Evolutionary conservation across 2,329 filamentous ascomycete genomes (phyloP).

Genomic region (Sporothrix humicola): DNA sequence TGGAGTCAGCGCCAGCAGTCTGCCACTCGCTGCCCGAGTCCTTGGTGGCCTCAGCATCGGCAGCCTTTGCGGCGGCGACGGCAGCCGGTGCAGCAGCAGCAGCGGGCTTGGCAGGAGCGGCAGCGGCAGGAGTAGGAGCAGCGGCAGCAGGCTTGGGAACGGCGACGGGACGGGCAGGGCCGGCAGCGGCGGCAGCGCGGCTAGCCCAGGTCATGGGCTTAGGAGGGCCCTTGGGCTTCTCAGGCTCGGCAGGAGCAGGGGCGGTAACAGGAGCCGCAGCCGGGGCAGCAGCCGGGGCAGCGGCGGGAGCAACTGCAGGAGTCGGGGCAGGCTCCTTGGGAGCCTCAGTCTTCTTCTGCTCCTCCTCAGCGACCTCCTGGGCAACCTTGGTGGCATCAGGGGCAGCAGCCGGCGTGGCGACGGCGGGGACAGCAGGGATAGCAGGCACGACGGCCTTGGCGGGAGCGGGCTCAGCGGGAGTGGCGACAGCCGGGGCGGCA

Average conservation of each 20-base stretch:
- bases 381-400: slow-evolving; percentile 58
- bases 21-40: slow-evolving; percentile 79
- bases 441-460: slow-evolving; percentile 47
- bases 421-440: slow-evolving; percentile 42
- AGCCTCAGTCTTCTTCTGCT: slow-evolving; percentile 64
- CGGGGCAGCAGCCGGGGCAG: slow-evolving; percentile 59
- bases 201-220: slow-evolving; percentile 80
- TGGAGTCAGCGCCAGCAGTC: slow-evolving; percentile 81
- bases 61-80: slow-evolving; percentile 37
- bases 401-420: slow-evolving; percentile 38
- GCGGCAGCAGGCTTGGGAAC: slow-evolving; percentile 66
- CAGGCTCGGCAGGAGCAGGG: slow-evolving; percentile 51
- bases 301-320: slow-evolving; percentile 56
- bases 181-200: slow-evolving; percentile 64
- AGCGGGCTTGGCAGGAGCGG: slow-evolving; percentile 49
- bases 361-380: slow-evolving; percentile 61
- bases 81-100: slow-evolving; percentile 52
- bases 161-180: slow-evolving; percentile 57
- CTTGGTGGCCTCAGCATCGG: slow-evolving; percentile 48
- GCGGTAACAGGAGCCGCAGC: slow-evolving; percentile 58
- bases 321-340: slow-evolving; percentile 67
- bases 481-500: slow-evolving; percentile 52
- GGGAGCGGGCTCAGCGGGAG: slow-evolving; percentile 45
- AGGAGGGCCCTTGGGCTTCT: slow-evolving; percentile 54
- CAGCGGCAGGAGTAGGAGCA: slow-evolving; percentile 57